Evolutionary conservation across 2,329 filamentous ascomycete species (phyloP), one percentile per base, ranked within the genome.

Genomic region (Gaeumannomyces tritici): DNA sequence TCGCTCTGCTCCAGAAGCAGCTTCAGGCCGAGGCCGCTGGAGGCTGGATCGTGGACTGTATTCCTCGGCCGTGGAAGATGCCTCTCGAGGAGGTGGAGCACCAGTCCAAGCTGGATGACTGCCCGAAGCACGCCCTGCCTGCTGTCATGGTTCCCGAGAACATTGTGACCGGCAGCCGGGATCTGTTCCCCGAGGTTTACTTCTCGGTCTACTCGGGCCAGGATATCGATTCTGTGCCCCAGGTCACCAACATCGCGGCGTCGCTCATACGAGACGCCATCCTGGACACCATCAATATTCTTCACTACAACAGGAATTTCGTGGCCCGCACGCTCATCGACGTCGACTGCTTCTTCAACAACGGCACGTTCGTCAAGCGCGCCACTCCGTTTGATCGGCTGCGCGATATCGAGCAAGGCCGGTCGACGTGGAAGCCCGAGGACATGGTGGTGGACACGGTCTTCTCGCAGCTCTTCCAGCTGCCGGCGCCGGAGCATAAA

Each of bases 391-490:
- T 96, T 70, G 95, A 99, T 73, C 89, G 92, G 70, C 83, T 99
- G 59, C 85, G 89, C 42, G 88, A 88, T 57, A 80, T 88, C 24
- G 85, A 86, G 42, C 77, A 77, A 1, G 82, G 84, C 62, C 82
- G 83, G 66, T 85, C 89, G 18, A 93, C 91, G 0, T 99, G 95
- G 93, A 99, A 99, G 75, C 92, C 95, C 0, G 95, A 99, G 76
- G 95, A 99, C 75, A 89, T 98, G 63, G 90, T 90, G 3, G 91
- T 99, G n/a, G 95, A 99, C 73, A 92, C 93, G 6, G 91, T 98
- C 63, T 99, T 99, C 74, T 96, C 93, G 1, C 93, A 98, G 74
- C 81, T 99, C 55, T 90, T 96, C 72, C 89, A 91, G 73, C 83
- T 99, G 51, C 95, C 95, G 4, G 82, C 80, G 4, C 86, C 95